These are phyloP conservation scores for Lanmaoa pseudosensibilis DNA, from an alignment of 768 basidiomycete genomes.

Conservation along the genomic window DNA sequence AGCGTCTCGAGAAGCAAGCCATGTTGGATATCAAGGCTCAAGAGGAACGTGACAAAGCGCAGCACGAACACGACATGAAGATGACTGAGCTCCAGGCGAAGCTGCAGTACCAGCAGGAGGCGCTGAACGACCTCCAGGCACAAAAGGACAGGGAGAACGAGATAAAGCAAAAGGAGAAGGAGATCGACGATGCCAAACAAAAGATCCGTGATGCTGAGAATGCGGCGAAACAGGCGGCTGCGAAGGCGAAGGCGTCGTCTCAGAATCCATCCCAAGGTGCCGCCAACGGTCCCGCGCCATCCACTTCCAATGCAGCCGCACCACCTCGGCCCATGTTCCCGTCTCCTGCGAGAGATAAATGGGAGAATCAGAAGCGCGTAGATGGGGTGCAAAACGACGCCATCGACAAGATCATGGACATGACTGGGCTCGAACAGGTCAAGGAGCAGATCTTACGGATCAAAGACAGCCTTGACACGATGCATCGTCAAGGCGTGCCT, in stretches of 20 bases:
- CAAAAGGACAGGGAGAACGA: conserved; percentile 48
- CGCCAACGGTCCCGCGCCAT: conserved; percentile 1
- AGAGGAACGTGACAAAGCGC: conserved; percentile 45
- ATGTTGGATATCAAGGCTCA: conserved; percentile 42
- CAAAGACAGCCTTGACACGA: conserved; percentile 56
- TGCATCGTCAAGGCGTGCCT: conserved; percentile 52
- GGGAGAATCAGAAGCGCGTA: conserved; percentile 57
- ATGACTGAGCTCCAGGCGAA: conserved; percentile 46
- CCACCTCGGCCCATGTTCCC: conserved; percentile 18
- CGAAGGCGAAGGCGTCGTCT: conserved; percentile 1
- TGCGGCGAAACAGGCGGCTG: conserved; percentile 14
- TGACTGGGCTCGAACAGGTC: conserved; percentile 69
- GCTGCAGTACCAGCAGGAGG: conserved; percentile 34
- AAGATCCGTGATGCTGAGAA: conserved; percentile 12
- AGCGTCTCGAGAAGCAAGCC: conserved; percentile 42
- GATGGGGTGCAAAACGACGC: conserved; percentile 51
- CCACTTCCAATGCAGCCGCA: not conserved
- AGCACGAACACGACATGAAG: conserved; percentile 40
- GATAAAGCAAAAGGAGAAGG: conserved; percentile 40
- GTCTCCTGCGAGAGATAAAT: conserved; percentile 46
- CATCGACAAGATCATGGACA: conserved; percentile 67
- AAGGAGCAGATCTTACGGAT: conserved; percentile 60
- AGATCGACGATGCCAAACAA: conserved; percentile 39
- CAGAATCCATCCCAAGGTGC: not conserved
- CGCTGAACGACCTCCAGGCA: conserved; percentile 37